These are phyloP conservation scores for Carex cristatella DNA, from an alignment of 176 grass and related monocot genomes.

Conservation along the genomic window DNA sequence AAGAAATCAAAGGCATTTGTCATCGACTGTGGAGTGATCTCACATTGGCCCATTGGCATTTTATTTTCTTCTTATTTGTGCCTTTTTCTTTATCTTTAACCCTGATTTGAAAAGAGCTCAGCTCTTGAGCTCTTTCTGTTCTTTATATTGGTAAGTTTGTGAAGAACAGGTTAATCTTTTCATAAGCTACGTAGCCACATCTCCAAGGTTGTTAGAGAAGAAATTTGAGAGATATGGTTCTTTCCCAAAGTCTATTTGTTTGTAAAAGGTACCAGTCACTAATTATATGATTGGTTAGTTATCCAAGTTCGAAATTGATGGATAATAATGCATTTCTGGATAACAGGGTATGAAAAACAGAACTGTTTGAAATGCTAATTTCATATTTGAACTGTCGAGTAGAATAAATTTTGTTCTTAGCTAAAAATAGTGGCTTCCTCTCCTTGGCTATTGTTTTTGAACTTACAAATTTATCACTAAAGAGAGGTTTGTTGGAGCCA, in stretches of 20 bases:
- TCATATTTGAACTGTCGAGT: neutral
- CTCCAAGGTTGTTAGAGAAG: neutral
- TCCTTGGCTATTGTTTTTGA: neutral
- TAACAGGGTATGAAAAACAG: neutral
- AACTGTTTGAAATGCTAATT: neutral
- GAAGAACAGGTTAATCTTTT: neutral
- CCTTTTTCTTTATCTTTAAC: neutral
- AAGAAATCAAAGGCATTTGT: slow-evolving; percentile 32
- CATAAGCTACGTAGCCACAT: neutral
- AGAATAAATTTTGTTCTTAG: neutral
- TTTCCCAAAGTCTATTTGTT: neutral
- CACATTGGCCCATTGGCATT: neutral
- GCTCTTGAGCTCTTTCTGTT: neutral
- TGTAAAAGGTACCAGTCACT: neutral
- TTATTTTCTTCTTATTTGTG: neutral
- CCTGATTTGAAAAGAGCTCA: slow-evolving; percentile 11
- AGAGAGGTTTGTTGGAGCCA: neutral
- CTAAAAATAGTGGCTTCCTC: neutral
- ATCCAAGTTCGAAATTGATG: neutral
- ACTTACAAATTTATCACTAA: neutral
- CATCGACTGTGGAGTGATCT: slow-evolving; percentile 12
- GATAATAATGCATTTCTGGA: neutral
- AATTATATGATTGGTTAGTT: neutral
- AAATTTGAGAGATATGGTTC: neutral
- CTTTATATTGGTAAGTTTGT: neutral